Evolutionary conservation across 495 filamentous ascomycete genomes (phyloP).

Genomic region (Daldinia loculata): DNA sequence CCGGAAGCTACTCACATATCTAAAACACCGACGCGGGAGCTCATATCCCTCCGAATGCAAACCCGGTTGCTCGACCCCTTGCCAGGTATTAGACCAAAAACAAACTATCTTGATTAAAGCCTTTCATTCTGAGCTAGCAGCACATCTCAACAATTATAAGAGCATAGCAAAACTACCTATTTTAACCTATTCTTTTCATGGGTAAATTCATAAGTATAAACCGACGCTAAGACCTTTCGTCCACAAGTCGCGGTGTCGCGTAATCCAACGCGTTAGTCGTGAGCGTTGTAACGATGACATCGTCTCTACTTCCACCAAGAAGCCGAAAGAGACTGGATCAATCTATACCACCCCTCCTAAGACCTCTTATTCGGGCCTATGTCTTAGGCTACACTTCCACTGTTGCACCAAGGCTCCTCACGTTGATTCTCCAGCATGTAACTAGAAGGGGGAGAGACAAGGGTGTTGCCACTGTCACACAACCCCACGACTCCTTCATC

Average conservation of each 20-base stretch:
- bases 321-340: constrained; percentile 46
- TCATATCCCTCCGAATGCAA: constrained; percentile 19
- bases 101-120: constrained; percentile 11
- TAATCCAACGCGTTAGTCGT: constrained; percentile 23
- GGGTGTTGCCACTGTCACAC: constrained; percentile 49
- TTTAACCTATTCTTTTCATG: constrained; percentile 5
- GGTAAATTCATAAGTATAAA: constrained; percentile 1
- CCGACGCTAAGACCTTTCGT: constrained; percentile 7
- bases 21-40: constrained; percentile 28
- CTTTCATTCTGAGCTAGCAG: constrained; percentile 2
- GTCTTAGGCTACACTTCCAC: constrained; percentile 76
- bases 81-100: constrained; percentile 16
- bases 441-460: constrained; percentile 57
- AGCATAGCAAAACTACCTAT: neutral
- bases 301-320: constrained; percentile 30
- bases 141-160: neutral
- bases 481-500: constrained; percentile 49
- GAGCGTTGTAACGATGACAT: constrained; percentile 37
- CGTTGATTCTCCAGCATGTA: constrained; percentile 60
- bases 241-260: constrained; percentile 33
- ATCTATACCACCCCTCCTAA: constrained; percentile 53
- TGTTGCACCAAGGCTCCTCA: constrained; percentile 71
- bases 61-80: constrained; percentile 23
- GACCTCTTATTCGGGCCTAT: constrained; percentile 77
- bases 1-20: constrained; percentile 20